Evolutionary conservation across 352 stramenopile genomes (phyloP), one percentile per base, ranked within the genome.

Genomic region (Globisporangium megalacanthum): DNA sequence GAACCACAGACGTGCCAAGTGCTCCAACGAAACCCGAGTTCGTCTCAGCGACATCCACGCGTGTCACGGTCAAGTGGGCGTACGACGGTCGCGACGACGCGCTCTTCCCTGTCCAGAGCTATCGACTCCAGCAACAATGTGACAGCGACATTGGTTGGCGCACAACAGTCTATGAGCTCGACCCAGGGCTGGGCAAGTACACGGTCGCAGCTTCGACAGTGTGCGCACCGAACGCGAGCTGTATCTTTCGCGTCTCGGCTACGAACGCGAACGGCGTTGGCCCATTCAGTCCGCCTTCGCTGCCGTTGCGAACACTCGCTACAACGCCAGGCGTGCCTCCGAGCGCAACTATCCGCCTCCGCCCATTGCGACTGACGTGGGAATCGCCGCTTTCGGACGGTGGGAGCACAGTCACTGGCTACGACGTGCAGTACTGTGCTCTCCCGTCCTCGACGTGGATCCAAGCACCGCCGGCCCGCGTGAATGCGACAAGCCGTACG

Each of bases 51-150:
- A 75, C 69, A 1, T n/a, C 60, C 5, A 62, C 62, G 1, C 65
- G 48, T 7, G 53, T 88, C 44, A 82, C 66, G 19, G 61, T 89
- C 49, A 70, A 70, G 42, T 89, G 79, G 71, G 60, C 55, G 42
- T 33, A 41, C 29, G 22, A 22, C n/a, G 0, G 17, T 5, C 33
- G 13, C 0, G 35, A 44, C 25, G 14, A 35, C 9, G n/a, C 7
- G 14, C 68, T 75, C 4, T 87, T 89, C 37, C 75, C 73, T 14
- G 60, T 85, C 4, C 45, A 56, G 0, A 59, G 59, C 33, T 89
- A 77, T 37, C 69, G 66, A 9, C 49, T 70, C 1, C 79, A 89
- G 53, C 77, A 88, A 25, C 64, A 72, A n/a, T 89, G 79, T 39
- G 64, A 68, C 25, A 39, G 36, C 11, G 71, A 86, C 4, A 52